Evolutionary conservation across 345 rosid species (phyloP).

Genomic region (Brassica rapa): DNA sequence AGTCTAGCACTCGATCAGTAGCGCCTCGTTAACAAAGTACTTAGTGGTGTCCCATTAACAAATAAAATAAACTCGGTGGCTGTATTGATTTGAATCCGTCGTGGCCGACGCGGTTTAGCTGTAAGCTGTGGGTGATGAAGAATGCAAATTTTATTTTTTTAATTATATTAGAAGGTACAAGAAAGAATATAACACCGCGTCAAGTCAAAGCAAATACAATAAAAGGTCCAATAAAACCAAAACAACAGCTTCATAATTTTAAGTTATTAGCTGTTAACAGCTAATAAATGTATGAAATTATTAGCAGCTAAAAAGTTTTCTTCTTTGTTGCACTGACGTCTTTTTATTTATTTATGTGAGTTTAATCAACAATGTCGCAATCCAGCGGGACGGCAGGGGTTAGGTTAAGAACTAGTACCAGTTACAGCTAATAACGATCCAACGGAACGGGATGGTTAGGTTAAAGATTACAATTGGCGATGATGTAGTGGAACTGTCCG

Average conservation of each 20-base stretch:
- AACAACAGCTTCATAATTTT: slow-evolving; percentile 4
- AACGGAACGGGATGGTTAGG: slow-evolving; percentile 19
- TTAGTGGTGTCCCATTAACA: slow-evolving; percentile 22
- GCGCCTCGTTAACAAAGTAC: not conserved
- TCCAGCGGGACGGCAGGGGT: slow-evolving; percentile 10
- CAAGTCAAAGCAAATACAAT: slow-evolving; percentile 23
- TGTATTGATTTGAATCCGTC: slow-evolving; percentile 9
- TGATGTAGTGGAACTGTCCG: not conserved
- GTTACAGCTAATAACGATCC: not conserved
- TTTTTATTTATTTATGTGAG: slow-evolving; percentile 16
- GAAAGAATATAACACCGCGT: not conserved
- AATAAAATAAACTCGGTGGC: not conserved
- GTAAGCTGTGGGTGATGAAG: slow-evolving; percentile 5
- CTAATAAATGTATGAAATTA: slow-evolving; percentile 8
- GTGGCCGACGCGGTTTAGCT: slow-evolving; percentile 35
- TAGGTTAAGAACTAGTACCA: slow-evolving; percentile 6
- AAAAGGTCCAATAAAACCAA: slow-evolving; percentile 17
- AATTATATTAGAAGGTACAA: not conserved
- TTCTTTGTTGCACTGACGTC: not conserved
- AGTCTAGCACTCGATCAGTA: not conserved
- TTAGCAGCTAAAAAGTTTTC: not conserved
- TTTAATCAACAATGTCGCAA: not conserved
- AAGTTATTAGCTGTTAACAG: slow-evolving; percentile 28
- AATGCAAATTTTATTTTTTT: not conserved
- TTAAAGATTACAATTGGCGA: not conserved